Conservation (phyloP, 306 rosid genomes). For the Sesbania bispinosa region DNA sequence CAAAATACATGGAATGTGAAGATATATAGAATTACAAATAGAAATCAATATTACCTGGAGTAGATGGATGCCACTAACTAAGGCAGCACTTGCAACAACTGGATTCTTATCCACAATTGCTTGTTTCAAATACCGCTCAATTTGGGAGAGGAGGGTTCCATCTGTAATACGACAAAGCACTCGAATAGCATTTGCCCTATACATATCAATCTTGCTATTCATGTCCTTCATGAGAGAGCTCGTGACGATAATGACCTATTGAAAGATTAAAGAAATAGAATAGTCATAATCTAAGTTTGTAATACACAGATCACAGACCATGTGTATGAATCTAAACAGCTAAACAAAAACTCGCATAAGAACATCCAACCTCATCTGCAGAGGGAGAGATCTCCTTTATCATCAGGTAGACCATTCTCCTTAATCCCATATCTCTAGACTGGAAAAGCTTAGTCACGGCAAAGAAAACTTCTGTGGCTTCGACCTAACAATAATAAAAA, state of each 20-base stretch:
- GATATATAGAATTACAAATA: neutral
- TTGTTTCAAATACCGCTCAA: conserved; percentile 94
- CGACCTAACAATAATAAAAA: conserved; percentile 47
- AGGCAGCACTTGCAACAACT: conserved; percentile 97
- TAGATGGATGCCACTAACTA: conserved; percentile 95
- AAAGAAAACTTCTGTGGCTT: conserved; percentile 99
- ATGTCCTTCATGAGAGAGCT: conserved; percentile 99
- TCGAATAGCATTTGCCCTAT: conserved; percentile 97
- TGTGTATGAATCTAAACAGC: conserved; percentile 15
- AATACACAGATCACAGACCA: conserved; percentile 1
- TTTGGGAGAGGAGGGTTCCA: conserved; percentile 96
- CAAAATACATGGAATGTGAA: neutral
- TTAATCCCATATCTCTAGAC: conserved; percentile 87
- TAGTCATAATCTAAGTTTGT: conserved; percentile 32
- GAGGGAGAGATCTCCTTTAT: conserved; percentile 97
- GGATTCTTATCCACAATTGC: conserved; percentile 98
- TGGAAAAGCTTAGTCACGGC: conserved; percentile 96
- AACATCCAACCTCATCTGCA: conserved; percentile 76
- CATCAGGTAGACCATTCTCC: conserved; percentile 97
- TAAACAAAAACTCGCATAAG: neutral
- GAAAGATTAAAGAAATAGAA: conserved; percentile 4
- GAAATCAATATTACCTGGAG: conserved; percentile 66
- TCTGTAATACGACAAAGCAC: conserved; percentile 96
- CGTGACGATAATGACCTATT: conserved; percentile 89
- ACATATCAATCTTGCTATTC: conserved; percentile 98